phyloP scores from a whole-genome alignment of 148 eudicot species.

The Chenopodium suecicum region DNA sequence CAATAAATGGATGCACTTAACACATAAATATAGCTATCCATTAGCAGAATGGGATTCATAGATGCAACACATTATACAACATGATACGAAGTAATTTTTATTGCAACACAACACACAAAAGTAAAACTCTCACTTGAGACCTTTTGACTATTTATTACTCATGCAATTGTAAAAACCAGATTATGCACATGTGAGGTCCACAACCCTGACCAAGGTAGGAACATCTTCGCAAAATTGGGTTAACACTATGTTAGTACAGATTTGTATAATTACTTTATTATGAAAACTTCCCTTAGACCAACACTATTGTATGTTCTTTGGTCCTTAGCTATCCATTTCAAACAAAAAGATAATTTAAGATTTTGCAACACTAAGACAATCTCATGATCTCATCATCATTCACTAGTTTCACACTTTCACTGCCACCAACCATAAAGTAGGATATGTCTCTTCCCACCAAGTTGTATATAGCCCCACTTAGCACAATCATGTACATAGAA shows the following conservation, averaged over 20 bases:
- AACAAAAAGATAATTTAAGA: too few relatives aligned
- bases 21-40: neutral
- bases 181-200: neutral
- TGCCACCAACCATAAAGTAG: neutral
- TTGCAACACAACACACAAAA: neutral
- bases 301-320: neutral
- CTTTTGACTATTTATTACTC: neutral
- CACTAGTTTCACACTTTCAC: neutral
- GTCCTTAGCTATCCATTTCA: neutral
- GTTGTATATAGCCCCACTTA: neutral
- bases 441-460: neutral
- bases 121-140: neutral
- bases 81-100: neutral
- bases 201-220: neutral
- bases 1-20: neutral
- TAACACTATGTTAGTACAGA: neutral
- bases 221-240: neutral
- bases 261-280: neutral
- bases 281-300: neutral
- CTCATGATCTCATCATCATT: neutral
- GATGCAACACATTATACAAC: neutral
- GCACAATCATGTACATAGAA: neutral
- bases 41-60: neutral
- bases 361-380: too few relatives aligned
- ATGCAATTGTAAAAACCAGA: neutral